These are phyloP conservation scores for Breviolum minutum DNA, from an alignment of 73 alveolate genomes.

Conservation along the genomic window DNA sequence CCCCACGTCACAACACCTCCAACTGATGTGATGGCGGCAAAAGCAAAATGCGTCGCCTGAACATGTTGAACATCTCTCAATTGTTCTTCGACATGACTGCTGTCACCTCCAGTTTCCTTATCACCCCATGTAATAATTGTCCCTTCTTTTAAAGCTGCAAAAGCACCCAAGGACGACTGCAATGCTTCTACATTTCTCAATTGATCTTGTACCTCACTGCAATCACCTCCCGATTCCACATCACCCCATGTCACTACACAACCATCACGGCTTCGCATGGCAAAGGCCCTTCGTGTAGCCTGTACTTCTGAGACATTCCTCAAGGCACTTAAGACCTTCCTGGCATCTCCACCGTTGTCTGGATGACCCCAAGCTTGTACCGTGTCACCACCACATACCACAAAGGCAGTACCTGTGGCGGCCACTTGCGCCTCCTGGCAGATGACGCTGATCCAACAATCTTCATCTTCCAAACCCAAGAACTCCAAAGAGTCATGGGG, in stretches of 20 bases:
- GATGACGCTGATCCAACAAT: too few species aligned
- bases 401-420: too few species aligned
- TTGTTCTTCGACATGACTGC: neutral
- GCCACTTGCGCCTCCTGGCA: too few species aligned
- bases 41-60: neutral
- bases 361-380: too few species aligned
- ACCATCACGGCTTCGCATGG: neutral
- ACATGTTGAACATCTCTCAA: neutral
- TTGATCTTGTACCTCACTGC: neutral
- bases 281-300: neutral
- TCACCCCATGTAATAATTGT: neutral
- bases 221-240: neutral
- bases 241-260: neutral
- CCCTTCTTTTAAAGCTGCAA: neutral
- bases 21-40: neutral
- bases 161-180: neutral
- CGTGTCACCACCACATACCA: too few species aligned
- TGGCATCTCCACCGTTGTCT: too few species aligned
- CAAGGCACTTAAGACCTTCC: neutral
- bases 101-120: neutral
- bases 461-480: too few species aligned
- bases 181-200: neutral
- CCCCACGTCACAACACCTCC: conserved; percentile 9
- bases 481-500: too few species aligned
- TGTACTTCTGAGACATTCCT: neutral